phyloP scores from a whole-genome alignment of 192 early-diverging fungal species.

The Linnemannia exigua region DNA sequence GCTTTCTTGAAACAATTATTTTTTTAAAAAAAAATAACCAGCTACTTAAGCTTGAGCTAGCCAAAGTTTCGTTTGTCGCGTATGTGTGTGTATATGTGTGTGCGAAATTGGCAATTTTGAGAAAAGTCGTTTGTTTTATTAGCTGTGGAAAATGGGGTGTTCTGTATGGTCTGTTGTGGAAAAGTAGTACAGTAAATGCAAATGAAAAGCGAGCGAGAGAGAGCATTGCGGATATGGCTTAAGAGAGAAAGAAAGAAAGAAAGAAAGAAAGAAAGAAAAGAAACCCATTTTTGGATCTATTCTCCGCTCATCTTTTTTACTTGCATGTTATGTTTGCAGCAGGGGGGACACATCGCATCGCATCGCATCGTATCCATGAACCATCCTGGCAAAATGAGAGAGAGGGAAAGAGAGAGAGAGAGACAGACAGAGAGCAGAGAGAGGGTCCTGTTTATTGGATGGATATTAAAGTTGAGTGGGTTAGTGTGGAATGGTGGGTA shows the following conservation, averaged over 20 bases:
- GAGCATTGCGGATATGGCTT: neutral
- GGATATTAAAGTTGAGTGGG: neutral
- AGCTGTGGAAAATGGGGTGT: neutral
- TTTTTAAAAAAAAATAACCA: too few species aligned
- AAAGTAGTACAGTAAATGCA: neutral
- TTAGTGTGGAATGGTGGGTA: neutral
- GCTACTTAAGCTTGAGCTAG: too few species aligned
- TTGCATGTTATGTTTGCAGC: neutral
- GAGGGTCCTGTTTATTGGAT: neutral
- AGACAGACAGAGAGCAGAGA: neutral
- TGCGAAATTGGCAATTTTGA: too few species aligned
- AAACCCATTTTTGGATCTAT: slow-evolving; percentile 10
- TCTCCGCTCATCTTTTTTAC: slow-evolving; percentile 1
- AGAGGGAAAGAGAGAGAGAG: too few species aligned
- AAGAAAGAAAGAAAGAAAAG: neutral
- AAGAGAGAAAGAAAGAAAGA: neutral
- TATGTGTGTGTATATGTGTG: too few species aligned
- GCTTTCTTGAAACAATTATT: too few species aligned
- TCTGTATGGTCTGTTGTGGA: neutral
- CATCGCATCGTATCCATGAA: too few species aligned
- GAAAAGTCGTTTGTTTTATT: too few species aligned
- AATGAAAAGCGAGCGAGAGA: neutral
- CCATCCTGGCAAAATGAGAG: too few species aligned
- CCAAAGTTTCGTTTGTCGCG: too few species aligned
- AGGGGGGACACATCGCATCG: neutral